Percentiles rank a stretch among this genome's conserved stretches.
Conservation (phyloP, 2,329 filamentous ascomycete species). For the Dactylellina sp. region DNA sequence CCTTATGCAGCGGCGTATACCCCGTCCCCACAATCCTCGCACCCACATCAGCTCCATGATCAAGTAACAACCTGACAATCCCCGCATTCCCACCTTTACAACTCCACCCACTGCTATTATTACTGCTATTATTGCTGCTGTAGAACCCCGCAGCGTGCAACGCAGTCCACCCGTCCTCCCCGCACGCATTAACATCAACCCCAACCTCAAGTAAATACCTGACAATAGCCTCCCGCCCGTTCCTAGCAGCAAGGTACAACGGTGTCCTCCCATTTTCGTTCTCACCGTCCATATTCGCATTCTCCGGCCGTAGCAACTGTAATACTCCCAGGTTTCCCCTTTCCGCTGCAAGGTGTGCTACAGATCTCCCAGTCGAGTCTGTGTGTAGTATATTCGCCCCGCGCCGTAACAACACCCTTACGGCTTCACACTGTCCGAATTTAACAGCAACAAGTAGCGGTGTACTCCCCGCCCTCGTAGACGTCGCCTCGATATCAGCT, state of each 20-base stretch:
- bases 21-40: conserved; percentile 22
- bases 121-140: neutral
- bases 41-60: neutral
- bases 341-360: conserved; percentile 12
- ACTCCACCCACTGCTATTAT: no score
- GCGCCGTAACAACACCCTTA: conserved; percentile 18
- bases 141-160: conserved; percentile 21
- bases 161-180: conserved; percentile 29
- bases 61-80: conserved; percentile 13
- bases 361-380: conserved; percentile 34
- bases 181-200: neutral
- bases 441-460: conserved; percentile 47
- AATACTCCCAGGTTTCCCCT: conserved; percentile 16
- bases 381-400: conserved; percentile 12
- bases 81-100: neutral
- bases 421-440: conserved; percentile 35
- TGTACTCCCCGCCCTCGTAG: conserved; percentile 31
- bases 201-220: conserved; percentile 10
- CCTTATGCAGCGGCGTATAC: conserved; percentile 42
- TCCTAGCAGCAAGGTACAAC: conserved; percentile 15
- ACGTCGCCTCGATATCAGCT: conserved; percentile 28
- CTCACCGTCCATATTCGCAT: neutral
- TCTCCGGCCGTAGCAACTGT: neutral
- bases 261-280: conserved; percentile 22
- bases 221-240: neutral